Base-by-base conservation (phyloP, 2,329 filamentous ascomycete species). In the Aspergillus sp. region DNA sequence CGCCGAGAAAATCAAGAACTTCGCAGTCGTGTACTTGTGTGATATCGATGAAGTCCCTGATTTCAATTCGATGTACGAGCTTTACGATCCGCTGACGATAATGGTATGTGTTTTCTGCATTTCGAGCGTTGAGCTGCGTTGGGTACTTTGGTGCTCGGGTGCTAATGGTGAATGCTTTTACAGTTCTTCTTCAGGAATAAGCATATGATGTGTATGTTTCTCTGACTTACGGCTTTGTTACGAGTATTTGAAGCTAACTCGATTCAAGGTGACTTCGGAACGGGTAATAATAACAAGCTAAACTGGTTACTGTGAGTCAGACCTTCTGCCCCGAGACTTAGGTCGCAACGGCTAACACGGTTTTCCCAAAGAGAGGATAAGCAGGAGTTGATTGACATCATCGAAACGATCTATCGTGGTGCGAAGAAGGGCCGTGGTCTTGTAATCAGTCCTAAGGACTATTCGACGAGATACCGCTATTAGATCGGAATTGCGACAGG, bases 271-370 rank as follows among this genome's bases (percentile, higher is more conserved):
- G 91, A 97, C 79, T 89, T 96, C 58, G 91, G 91, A 41, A 98
- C 93, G 1, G 93, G 93, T 55, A 95, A 98, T 73, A 98, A 98
- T 70, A 98, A 98, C 69, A 97, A 97, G 69, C 76, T 96, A 57
- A 96, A 96, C 66, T 95, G 88, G 84, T 88, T 95, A 42, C 75
- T 94, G 12, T 39, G 19, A 28, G 36, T 39, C n/a, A 7, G 7
- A 2, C 7, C 9, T 8, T 39, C 19, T 8, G 12, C 19, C 10
- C 7, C 2, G 7, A 5, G 34, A 19, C 26, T 36, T 36, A 4
- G 36, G n/a, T 39, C 6, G 19, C 26, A 26, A 39, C 8, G 7
- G 6, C 12, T 39, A 26, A 19, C 27, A 5, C 9, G 26, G 9
- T 9, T 4, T 39, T 12, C 27, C 8, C 19, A 39, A 19, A 19